Conservation (phyloP, 768 basidiomycete species). For the Leucosporidium scottii region DNA sequence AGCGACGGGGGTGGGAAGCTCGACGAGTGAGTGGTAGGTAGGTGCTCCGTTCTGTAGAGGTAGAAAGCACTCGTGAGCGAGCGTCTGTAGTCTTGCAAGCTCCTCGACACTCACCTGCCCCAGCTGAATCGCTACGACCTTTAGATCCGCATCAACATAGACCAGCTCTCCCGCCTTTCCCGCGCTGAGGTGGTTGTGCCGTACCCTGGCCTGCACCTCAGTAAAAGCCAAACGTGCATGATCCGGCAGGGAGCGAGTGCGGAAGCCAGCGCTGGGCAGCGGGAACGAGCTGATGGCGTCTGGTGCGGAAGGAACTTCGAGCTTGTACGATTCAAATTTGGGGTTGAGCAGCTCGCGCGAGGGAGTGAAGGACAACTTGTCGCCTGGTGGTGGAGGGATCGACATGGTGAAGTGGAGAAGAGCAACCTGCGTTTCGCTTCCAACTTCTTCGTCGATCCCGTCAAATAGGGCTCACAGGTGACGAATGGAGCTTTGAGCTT, state of each 20-base stretch:
- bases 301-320: conserved; percentile 11
- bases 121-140: conserved; percentile 16
- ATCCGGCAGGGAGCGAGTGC: background rate
- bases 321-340: conserved; percentile 36
- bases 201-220: conserved; percentile 24
- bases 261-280: background rate
- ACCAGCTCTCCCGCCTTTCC: conserved; percentile 12
- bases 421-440: too few relatives aligned
- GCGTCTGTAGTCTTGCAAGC: background rate
- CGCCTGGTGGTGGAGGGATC: background rate
- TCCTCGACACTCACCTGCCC: conserved; percentile 2
- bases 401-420: too few relatives aligned
- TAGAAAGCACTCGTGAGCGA: too few relatives aligned
- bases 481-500: too few relatives aligned
- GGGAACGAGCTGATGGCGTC: background rate
- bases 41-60: background rate
- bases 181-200: conserved; percentile 27
- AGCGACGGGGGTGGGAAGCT: conserved; percentile 11
- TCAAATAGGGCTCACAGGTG: too few relatives aligned
- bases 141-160: conserved; percentile 25
- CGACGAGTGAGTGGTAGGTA: conserved; percentile 14
- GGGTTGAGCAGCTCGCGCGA: conserved; percentile 21
- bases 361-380: conserved; percentile 18
- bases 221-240: conserved; percentile 23
- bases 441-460: too few relatives aligned